These are phyloP conservation scores for Penicillium canescens DNA, from an alignment of 495 filamentous ascomycete species.

Conservation along the genomic window DNA sequence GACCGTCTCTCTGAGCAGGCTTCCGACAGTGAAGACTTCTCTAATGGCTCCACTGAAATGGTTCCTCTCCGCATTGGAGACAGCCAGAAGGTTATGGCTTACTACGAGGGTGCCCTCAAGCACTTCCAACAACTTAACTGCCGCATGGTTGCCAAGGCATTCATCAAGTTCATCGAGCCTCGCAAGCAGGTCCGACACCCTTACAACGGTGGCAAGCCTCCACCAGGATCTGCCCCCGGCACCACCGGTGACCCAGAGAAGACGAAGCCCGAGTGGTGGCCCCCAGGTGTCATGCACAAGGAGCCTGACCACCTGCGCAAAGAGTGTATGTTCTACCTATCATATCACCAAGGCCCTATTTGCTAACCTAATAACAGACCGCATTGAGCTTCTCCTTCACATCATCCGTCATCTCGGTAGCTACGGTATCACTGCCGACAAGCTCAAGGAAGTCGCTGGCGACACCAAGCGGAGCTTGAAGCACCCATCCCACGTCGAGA, in stretches of 20 bases:
- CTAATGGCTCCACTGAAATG: slow-evolving; percentile 32
- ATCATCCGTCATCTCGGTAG: slow-evolving; percentile 45
- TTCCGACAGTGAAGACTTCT: slow-evolving; percentile 27
- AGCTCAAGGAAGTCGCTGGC: slow-evolving; percentile 42
- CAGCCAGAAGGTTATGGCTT: slow-evolving; percentile 33
- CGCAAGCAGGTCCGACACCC: slow-evolving; percentile 69
- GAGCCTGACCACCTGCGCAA: slow-evolving; percentile 86
- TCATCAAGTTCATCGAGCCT: slow-evolving; percentile 78
- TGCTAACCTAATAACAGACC: slow-evolving; percentile 24
- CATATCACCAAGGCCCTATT: background rate
- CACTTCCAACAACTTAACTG: slow-evolving; percentile 73
- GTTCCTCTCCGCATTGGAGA: slow-evolving; percentile 42
- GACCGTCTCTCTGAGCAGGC: slow-evolving; percentile 25
- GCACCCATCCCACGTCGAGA: slow-evolving; percentile 35
- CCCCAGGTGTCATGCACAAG: slow-evolving; percentile 61
- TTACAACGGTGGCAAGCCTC: slow-evolving; percentile 64
- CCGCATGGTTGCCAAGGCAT: slow-evolving; percentile 69
- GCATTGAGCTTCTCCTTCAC: slow-evolving; percentile 43
- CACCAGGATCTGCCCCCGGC: slow-evolving; percentile 36
- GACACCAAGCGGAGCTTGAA: slow-evolving; percentile 42
- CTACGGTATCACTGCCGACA: slow-evolving; percentile 39
- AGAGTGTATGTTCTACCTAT: slow-evolving; percentile 54
- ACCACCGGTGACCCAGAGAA: slow-evolving; percentile 49
- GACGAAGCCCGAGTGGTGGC: slow-evolving; percentile 83
- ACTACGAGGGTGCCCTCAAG: slow-evolving; percentile 54